Evolutionary conservation across 176 grass and related monocot species (phyloP).

Genomic region (Olyra latifolia): DNA sequence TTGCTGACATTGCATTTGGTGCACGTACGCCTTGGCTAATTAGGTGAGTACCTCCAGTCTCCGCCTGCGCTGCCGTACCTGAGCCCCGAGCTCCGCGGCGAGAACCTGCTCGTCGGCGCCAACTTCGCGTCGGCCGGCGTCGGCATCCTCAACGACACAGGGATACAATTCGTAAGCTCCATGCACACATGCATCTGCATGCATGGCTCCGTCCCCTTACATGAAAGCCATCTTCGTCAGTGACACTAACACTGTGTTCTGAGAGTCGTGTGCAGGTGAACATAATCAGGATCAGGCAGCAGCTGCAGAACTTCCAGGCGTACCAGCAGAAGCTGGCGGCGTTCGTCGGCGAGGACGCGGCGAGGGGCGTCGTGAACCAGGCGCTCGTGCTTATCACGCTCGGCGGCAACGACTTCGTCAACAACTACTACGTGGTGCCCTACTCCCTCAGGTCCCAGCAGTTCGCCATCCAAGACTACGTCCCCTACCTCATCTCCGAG

Average conservation of each 20-base stretch:
- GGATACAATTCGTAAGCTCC: constrained; percentile 67
- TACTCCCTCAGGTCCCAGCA: constrained; percentile 61
- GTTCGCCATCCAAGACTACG: constrained; percentile 68
- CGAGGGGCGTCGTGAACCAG: constrained; percentile 38
- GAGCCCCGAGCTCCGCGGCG: constrained; percentile 59
- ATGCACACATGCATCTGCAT: background rate
- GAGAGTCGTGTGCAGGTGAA: constrained; percentile 40
- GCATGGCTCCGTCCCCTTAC: background rate
- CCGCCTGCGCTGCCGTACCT: constrained; percentile 59
- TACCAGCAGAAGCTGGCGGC: constrained; percentile 67
- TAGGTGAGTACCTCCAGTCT: constrained; percentile 62
- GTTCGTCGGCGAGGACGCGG: constrained; percentile 45
- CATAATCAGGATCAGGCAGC: constrained; percentile 70
- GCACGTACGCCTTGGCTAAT: background rate
- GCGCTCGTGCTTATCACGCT: constrained; percentile 75
- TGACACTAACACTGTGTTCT: background rate
- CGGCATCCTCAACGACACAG: constrained; percentile 84
- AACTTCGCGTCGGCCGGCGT: constrained; percentile 85
- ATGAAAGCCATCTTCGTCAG: background rate
- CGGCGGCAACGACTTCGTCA: constrained; percentile 86
- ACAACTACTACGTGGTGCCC: constrained; percentile 88
- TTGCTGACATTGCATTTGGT: background rate
- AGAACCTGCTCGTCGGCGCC: constrained; percentile 69
- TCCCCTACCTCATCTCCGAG: constrained; percentile 64
- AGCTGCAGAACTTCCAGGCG: constrained; percentile 67